These are phyloP conservation scores for Kregervanrija delftensis DNA, from an alignment of 805 yeast species.

Conservation along the genomic window DNA sequence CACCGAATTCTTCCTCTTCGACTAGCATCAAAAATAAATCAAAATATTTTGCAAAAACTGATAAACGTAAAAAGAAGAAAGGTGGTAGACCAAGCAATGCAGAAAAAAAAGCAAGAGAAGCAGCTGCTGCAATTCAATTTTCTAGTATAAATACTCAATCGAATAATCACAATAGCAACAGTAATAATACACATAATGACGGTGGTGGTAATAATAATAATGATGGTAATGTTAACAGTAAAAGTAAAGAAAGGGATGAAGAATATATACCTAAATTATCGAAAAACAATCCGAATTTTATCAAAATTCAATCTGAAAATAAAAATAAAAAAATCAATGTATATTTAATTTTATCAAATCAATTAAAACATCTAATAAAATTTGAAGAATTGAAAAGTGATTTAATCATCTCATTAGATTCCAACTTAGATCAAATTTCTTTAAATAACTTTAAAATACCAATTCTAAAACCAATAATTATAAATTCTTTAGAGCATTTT, in stretches of 20 bases:
- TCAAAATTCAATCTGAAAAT: slow-evolving; percentile 13
- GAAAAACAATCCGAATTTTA: slow-evolving; percentile 23
- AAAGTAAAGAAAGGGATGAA: slow-evolving; percentile 14
- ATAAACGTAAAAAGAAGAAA: slow-evolving; percentile 2
- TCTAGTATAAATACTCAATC: neutral
- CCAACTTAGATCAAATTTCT: slow-evolving; percentile 16
- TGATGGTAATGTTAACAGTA: neutral
- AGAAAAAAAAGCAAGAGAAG: slow-evolving; percentile 4
- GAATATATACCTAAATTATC: slow-evolving; percentile 27
- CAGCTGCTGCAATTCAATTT: neutral
- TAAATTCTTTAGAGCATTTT: slow-evolving; percentile 40
- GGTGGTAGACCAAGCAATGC: slow-evolving; percentile 4
- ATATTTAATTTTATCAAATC: slow-evolving; percentile 41
- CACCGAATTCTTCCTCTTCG: neutral
- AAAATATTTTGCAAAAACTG: neutral
- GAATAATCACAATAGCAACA: neutral
- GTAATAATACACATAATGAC: neutral
- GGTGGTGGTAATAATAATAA: slow-evolving; percentile 2
- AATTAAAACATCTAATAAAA: slow-evolving; percentile 29
- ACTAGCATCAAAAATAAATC: neutral
- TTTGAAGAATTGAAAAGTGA: slow-evolving; percentile 33
- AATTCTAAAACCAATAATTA: slow-evolving; percentile 37
- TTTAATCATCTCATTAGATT: slow-evolving; percentile 43
- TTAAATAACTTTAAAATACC: slow-evolving; percentile 27
- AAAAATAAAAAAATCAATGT: slow-evolving; percentile 22